Evolutionary conservation across 768 basidiomycete genomes (phyloP), one percentile per base, ranked within the genome.

Genomic region (Hysterangium stoloniferum): DNA sequence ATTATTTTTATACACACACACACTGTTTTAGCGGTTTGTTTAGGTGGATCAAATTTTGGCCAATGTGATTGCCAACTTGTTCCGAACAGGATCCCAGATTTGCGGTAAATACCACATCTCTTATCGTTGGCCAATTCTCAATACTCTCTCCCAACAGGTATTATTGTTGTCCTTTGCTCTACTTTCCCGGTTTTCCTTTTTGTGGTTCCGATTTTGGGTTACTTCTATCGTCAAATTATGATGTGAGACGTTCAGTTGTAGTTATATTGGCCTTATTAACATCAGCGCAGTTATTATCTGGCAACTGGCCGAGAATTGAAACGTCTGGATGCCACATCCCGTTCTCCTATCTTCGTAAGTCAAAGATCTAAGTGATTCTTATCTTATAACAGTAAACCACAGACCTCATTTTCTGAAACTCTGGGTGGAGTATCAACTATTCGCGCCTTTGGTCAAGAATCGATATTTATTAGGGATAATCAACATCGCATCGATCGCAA

Each of bases 261-360:
- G 25, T 15, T 40, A n/a, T n/a, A n/a, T n/a, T n/a, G n/a, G n/a
- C n/a, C n/a, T n/a, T n/a, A n/a, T n/a, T n/a, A n/a, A n/a, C n/a
- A n/a, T n/a, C n/a, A 1, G 20, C 28, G 1, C 57, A 91, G 88
- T 36, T 95, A 95, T 64, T 93, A 93, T 62, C 77, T 93, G 6
- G 73, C 86, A 3, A 91, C 89, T 0, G 88, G 85, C 1, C 81
- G 90, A 22, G 90, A 93, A 62, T 74, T 93, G 22, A 91, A 93
- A 63, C 86, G 90, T 12, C 72, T 94, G 12, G 90, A 93, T 57
- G 86, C 91, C 0, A 84, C 90, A 22, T 89, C 89, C 4, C 82
- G 87, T 33, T 90, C 88, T 0, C 93, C 94, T 1, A 90, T 98
- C 52, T 94, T 95, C 64, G 84, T 51, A 27, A 24, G 67, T 58